Conservation (phyloP, 2,329 filamentous ascomycete species). For the Cytospora piceae region DNA sequence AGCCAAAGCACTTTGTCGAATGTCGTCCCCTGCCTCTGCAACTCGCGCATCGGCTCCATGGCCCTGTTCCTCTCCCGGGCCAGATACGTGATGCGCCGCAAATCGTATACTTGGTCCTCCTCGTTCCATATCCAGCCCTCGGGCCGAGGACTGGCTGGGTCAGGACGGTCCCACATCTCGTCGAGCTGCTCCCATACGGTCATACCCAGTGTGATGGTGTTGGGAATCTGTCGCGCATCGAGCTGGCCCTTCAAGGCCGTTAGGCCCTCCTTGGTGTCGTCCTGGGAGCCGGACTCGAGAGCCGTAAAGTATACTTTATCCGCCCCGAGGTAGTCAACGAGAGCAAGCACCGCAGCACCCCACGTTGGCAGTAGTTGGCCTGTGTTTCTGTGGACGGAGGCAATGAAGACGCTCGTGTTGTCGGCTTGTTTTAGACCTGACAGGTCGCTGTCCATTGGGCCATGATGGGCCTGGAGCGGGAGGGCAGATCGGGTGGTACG, state of each 20-base stretch:
- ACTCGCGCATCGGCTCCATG: conserved; percentile 59
- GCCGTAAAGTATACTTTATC: conserved; percentile 68
- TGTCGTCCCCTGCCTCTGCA: conserved; percentile 50
- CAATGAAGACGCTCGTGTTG: conserved; percentile 61
- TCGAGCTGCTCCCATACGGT: conserved; percentile 58
- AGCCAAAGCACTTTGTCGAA: conserved; percentile 64
- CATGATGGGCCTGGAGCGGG: conserved; percentile 28
- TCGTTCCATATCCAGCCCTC: conserved; percentile 65
- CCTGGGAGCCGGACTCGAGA: conserved; percentile 70
- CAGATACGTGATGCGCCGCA: conserved; percentile 71
- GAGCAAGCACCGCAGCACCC: conserved; percentile 59
- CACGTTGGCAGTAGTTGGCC: conserved; percentile 62
- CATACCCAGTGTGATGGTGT: conserved; percentile 61
- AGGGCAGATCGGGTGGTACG: conserved; percentile 37
- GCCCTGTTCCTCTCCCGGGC: conserved; percentile 65
- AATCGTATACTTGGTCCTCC: conserved; percentile 53
- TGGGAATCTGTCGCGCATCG: conserved; percentile 52
- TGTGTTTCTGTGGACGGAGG: conserved; percentile 70
- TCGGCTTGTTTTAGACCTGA: background rate
- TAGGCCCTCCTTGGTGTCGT: conserved; percentile 66
- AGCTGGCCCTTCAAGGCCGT: conserved; percentile 58
- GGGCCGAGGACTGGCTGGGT: conserved; percentile 41
- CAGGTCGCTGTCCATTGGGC: conserved; percentile 17
- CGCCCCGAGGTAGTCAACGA: conserved; percentile 60
- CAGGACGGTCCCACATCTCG: conserved; percentile 50